Base-by-base conservation (phyloP, 2,329 filamentous ascomycete species). In the Lecanoromycetidae sp. region DNA sequence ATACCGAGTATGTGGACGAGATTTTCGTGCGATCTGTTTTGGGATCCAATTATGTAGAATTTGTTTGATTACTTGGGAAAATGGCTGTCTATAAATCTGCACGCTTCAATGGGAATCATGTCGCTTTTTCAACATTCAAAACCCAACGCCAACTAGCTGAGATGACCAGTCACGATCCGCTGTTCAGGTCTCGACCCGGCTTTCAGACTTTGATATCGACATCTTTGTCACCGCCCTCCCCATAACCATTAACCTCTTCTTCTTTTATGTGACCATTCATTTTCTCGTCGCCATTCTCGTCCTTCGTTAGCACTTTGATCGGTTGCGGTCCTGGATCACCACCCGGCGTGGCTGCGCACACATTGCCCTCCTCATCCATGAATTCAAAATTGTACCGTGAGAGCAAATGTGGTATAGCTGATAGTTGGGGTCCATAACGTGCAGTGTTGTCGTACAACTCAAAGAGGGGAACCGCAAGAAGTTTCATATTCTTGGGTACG, bases 401-500 rank as follows among this genome's bases (percentile, higher is more conserved):
- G 9, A 98, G 76, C 4, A 96, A 75, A 63, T 98, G 91, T 0
- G 91, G 91, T 48, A 98, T 96, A 1, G 91, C 91, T 1, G 88
- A 94, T 13, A 98, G 79, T 63, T 98, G 91, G 4, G 91, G 91
- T 0, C 91, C 91, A 62, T 98, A 98, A 50, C 91, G 76, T 10
- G 82, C 84, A 0, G 87, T 94, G 66, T 98, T 98, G 60, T 98
- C 91, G 71, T 98, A 98, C 32, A 98, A 79, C 68, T 98, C 91
- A 66, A 96, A 96, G 1, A 98, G 74, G 0, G 91, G 91, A 1
- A 98, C 91, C 1, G 91, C 91, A 33, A 98, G 81, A 20, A 98
- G 79, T 65, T 98, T 98, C 91, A 98, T 96, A 68, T 98, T 98
- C 71, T 98, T 98, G 0, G 91, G 91, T 7, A 98, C 91, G 59